Base-by-base conservation (phyloP, 1,284 basidiomycete species). In the Ustilago crameri region DNA sequence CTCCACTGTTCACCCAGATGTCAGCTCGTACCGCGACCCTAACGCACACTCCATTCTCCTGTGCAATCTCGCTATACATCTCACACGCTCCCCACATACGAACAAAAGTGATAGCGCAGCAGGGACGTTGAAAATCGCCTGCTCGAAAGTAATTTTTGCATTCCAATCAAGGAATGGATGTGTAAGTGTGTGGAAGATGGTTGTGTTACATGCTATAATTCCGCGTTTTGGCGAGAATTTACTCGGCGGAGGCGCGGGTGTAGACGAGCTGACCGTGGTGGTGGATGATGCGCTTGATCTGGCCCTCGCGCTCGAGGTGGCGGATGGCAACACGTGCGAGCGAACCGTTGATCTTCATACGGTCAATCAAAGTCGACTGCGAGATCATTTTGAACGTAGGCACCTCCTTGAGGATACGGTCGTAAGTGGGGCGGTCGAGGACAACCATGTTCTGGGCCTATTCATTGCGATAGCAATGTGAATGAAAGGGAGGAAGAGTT, bases 351-450 rank as follows among this genome's bases (percentile, higher is more conserved):
- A 99, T 88, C 87, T 95, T 94, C 84, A 95, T 87, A 80, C 96
- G 91, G 87, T 99, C 96, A 84, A 99, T 97, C 86, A 98, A 90
- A 86, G 80, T 77, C 38, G 78, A 82, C 87, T 95, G 93, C 84
- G 91, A 92, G 90, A 98, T 95, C 89, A 98, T 93, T 85, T 93
- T 93, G 93, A 95, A 99, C 84, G 95, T 95, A 48, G 96, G 96
- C 86, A 95, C 94, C 86, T 99, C 96, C 90, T 98, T 98, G 83
- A 97, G 86, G 88, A 97, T 94, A 84, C 93, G 92, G 88, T 97
- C 95, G 88, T 88, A 96, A 71, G 88, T 90, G 55, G 88, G 75
- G 40, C 76, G 74, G 75, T 83, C 82, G 37, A 96, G 90, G 80
- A 90, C 87, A 85, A 98, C 95, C 83, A 92, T 89, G 88, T 95